These are phyloP conservation scores for Cercospora janseana DNA, from an alignment of 2,329 filamentous ascomycete genomes.

Conservation along the genomic window DNA sequence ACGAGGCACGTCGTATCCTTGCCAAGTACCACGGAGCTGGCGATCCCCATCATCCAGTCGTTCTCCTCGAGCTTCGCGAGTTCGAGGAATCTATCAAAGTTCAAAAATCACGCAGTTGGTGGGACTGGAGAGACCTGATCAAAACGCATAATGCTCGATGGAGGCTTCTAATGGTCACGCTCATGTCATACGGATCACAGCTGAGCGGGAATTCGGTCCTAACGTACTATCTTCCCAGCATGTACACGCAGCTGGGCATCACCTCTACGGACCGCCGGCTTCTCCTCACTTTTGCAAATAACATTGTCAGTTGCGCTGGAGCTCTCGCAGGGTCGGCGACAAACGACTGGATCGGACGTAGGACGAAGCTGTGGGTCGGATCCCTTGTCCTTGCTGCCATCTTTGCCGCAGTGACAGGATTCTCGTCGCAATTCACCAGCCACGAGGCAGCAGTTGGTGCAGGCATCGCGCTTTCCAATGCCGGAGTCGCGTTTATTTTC, in stretches of 20 bases:
- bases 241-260: conserved; percentile 16
- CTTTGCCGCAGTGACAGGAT: conserved; percentile 14
- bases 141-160: conserved; percentile 15
- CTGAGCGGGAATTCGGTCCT: conserved; percentile 13
- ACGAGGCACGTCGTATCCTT: conserved; percentile 20
- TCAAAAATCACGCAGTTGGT: conserved; percentile 15
- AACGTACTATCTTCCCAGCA: conserved; percentile 15
- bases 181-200: conserved; percentile 16
- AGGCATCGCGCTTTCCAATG: conserved; percentile 12
- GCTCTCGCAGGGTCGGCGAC: conserved; percentile 15
- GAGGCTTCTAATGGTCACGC: conserved; percentile 13
- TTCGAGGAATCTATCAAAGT: conserved; percentile 19
- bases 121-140: conserved; percentile 16
- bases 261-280: conserved; percentile 12
- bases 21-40: conserved; percentile 21
- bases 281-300: conserved; percentile 14
- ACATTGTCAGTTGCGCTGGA: conserved; percentile 16
- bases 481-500: conserved; percentile 16
- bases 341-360: conserved; percentile 13
- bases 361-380: conserved; percentile 14
- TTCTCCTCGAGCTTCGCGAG: conserved; percentile 17
- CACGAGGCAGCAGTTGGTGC: conserved; percentile 7
- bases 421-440: conserved; percentile 14
- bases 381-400: conserved; percentile 12
- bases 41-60: conserved; percentile 14